Evolutionary conservation across 345 rosid species (phyloP), one percentile per base, ranked within the genome.

Genomic region (Brassica incana): DNA sequence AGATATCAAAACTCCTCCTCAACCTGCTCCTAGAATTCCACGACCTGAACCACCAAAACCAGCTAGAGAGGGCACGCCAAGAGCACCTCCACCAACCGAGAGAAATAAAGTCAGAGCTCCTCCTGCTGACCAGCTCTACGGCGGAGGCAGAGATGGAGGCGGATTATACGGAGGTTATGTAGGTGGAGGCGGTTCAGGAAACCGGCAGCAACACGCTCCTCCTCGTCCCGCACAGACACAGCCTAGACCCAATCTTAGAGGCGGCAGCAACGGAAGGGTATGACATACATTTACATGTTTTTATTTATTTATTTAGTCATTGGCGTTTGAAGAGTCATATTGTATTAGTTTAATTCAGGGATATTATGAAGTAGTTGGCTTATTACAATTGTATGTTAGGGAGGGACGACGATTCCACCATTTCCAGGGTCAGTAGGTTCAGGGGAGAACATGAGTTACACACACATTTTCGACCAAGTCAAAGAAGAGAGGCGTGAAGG

Each of bases 71-170:
- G 75, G 60, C 11, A 43, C 61, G 2, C 71, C 84, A 6, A 64
- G 78, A 40, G 72, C 25, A 0, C 69, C 65, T 38, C 67, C 52
- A 71, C 79, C 73, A 91, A 83, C 84, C 9, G 81, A 79, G 87
- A 87, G 65, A 87, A 85, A 35, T 80, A 83, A 16, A 91, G 88
- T 80, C 72, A 88, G 67, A 73, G 65, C 74, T 61, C 81, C 86
- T 27, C 87, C 94, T 11, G 85, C 91, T 0, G 91, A 81, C 58
- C 88, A 67, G 27, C 81, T 68, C 52, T 67, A 68, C 32, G 67
- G 73, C 45, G 63, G 56, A 14, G 54, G 54, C 54, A 48, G 54
- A 14, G 54, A 45, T 5, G 18, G 18, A n/a, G 45, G 58, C 15
- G 73, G 79, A 69, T 50, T 74, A 16, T 80, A 80, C 30, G 77